Base-by-base conservation (phyloP, 805 yeast species). In the Starmerella bombi region DNA sequence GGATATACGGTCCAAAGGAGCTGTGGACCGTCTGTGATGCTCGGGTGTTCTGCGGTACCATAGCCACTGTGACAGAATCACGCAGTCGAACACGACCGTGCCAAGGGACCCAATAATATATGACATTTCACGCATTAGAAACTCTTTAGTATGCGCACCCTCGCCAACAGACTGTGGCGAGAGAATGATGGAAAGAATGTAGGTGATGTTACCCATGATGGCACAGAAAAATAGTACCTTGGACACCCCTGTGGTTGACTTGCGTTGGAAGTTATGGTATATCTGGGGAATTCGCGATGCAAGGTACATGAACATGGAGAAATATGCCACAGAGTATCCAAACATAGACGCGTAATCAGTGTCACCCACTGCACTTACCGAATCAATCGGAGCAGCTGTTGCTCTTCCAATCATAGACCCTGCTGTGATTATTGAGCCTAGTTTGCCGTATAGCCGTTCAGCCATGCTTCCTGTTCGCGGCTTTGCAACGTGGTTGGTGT, bases 231-330 rank as follows among this genome's bases (percentile, higher is more conserved):
- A 86, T 19, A 85, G 64, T 34, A 80, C 59, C 18, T 93, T 83
- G 1, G 95, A 80, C 2, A 85, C 66, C 2, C 95, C 96, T 25
- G 79, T 77, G 0, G 93, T 91, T 1, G 94, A 81, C 56, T 81
- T 80, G 30, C 94, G 66, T 38, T 63, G 51, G 56, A 73, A 77
- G 60, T 86, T 86, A 57, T 80, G 84, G 55, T 70, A 62, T 37
- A 86, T 63, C 56, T 86, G 97, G 1, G 97, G 97, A 35, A 84
- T 58, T 46, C 97, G 68, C 3, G 94, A 80, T 9, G 75, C 64
- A 34, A 84, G 69, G 55, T 88, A 86, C 40, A 82, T 74, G 4
- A 60, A 50, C 0, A 93, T 81, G 47, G 94, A 83, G 2, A 69
- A 50, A 93, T 94, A 86, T 0, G 96, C 85, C 32, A 80, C 57